Percentiles rank a stretch among this genome's conserved stretches.
These are phyloP conservation scores for Penicillium lagena DNA, from an alignment of 495 filamentous ascomycete species.

Conservation along the genomic window DNA sequence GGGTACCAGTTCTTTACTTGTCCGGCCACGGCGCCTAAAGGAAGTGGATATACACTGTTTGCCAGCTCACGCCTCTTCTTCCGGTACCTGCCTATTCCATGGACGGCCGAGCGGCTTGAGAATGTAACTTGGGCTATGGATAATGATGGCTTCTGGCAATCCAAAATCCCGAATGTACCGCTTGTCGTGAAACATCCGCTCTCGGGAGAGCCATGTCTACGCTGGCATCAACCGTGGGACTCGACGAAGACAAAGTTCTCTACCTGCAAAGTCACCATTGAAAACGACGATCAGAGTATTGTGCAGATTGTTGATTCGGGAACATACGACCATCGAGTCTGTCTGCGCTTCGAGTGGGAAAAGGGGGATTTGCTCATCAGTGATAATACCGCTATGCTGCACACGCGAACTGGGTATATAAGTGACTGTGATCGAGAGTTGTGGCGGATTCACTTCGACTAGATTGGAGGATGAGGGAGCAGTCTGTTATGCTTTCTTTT, in stretches of 20 bases:
- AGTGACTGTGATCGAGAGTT: constrained; percentile 38
- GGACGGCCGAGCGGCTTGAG: constrained; percentile 30
- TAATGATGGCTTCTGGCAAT: constrained; percentile 33
- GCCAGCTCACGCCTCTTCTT: constrained; percentile 44
- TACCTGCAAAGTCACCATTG: constrained; percentile 37
- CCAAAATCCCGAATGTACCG: constrained; percentile 32
- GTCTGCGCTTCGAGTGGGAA: constrained; percentile 41
- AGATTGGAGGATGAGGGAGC: not conserved
- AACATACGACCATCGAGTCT: constrained; percentile 45
- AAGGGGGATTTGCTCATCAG: constrained; percentile 49
- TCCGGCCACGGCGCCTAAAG: constrained; percentile 37
- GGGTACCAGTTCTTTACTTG: constrained; percentile 50
- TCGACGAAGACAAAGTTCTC: constrained; percentile 41
- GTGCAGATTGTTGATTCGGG: constrained; percentile 27
- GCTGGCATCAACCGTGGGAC: constrained; percentile 52
- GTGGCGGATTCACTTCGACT: constrained; percentile 45
- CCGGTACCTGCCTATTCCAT: constrained; percentile 36
- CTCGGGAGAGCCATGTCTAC: constrained; percentile 36
- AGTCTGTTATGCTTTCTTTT: not conserved
- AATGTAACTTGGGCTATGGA: constrained; percentile 34
- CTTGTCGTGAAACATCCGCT: constrained; percentile 44
- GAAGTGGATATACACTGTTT: constrained; percentile 47
- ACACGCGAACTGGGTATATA: constrained; percentile 43
- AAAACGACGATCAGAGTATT: constrained; percentile 26
- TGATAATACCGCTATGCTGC: constrained; percentile 47